phyloP scores from a whole-genome alignment of 805 yeast species.

The Vanderwaltozyma polyspora region DNA sequence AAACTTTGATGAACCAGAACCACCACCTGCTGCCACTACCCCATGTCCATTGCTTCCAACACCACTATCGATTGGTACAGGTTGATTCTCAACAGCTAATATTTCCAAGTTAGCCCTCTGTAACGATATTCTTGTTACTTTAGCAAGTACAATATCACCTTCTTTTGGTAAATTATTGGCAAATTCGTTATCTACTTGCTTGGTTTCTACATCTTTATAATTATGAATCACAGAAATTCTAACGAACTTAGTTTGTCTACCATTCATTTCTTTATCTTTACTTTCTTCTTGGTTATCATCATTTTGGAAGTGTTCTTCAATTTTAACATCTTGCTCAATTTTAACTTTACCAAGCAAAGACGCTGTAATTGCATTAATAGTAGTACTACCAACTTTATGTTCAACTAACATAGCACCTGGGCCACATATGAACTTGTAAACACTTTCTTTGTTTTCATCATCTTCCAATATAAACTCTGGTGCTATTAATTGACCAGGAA shows the following conservation, averaged over 20 bases:
- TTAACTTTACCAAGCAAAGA: conserved; percentile 52
- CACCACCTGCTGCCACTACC: conserved; percentile 37
- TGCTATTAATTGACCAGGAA: conserved; percentile 76
- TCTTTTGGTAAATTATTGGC: conserved; percentile 62
- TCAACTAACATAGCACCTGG: conserved; percentile 47
- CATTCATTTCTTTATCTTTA: conserved; percentile 5
- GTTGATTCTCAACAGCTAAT: conserved; percentile 50
- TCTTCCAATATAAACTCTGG: conserved; percentile 38
- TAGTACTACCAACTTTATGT: conserved; percentile 30
- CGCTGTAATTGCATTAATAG: conserved; percentile 38
- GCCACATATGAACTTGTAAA: conserved; percentile 47
- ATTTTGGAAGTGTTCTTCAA: conserved; percentile 4
- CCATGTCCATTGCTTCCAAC: conserved; percentile 47
- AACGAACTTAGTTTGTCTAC: conserved; percentile 12
- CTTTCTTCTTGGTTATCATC: conserved; percentile 8
- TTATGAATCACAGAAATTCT: conserved; percentile 23
- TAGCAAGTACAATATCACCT: conserved; percentile 70
- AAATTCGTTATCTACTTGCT: conserved; percentile 19
- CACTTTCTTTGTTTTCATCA: conserved; percentile 18
- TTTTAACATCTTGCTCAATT: conserved; percentile 19
- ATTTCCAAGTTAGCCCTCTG: conserved; percentile 76
- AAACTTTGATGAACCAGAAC: conserved; percentile 39
- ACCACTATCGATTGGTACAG: conserved; percentile 50
- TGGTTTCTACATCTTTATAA: conserved; percentile 5
- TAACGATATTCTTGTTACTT: conserved; percentile 53